These are phyloP conservation scores for Balamuthia mandrillaris DNA, from an alignment of 208 protist species.

Conservation along the genomic window DNA sequence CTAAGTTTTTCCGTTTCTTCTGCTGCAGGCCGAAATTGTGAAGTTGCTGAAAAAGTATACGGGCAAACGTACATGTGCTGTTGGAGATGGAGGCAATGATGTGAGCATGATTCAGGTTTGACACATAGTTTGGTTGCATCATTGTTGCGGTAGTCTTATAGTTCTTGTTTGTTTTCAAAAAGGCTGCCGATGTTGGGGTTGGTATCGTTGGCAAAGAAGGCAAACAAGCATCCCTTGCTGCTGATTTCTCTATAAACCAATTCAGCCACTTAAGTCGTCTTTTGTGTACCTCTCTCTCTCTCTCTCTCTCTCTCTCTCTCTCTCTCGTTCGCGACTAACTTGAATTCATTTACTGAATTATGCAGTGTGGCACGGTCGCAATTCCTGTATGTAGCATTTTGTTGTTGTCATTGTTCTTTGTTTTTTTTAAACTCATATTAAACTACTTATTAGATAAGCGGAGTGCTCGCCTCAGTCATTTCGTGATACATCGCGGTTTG, in stretches of 20 bases:
- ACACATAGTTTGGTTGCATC: too few relatives aligned
- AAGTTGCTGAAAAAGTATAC: constrained; percentile 73
- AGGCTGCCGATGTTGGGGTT: constrained; percentile 90
- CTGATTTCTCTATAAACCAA: constrained; percentile 91
- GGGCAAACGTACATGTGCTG: constrained; percentile 75
- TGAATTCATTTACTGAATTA: not conserved
- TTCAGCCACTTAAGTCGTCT: too few relatives aligned
- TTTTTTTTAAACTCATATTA: too few relatives aligned
- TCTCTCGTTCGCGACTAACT: too few relatives aligned
- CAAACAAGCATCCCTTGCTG: constrained; percentile 94
- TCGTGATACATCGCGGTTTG: constrained; percentile 97
- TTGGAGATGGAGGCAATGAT: constrained; percentile 98
- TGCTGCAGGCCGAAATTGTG: constrained; percentile 95
- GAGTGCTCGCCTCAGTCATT: constrained; percentile 87
- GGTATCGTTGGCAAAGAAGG: constrained; percentile 97
- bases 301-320: too few relatives aligned
- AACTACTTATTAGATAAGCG: too few relatives aligned
- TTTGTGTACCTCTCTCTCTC: too few relatives aligned
- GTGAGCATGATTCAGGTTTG: constrained; percentile 94
- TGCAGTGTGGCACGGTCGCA: constrained; percentile 83
- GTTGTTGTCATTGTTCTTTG: too few relatives aligned
- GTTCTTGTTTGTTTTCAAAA: too few relatives aligned
- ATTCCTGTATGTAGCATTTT: too few relatives aligned
- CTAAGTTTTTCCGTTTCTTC: too few relatives aligned
- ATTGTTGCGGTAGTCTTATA: too few relatives aligned